Conservation (phyloP, 495 filamentous ascomycete genomes). For the Tetracladium setigerum region DNA sequence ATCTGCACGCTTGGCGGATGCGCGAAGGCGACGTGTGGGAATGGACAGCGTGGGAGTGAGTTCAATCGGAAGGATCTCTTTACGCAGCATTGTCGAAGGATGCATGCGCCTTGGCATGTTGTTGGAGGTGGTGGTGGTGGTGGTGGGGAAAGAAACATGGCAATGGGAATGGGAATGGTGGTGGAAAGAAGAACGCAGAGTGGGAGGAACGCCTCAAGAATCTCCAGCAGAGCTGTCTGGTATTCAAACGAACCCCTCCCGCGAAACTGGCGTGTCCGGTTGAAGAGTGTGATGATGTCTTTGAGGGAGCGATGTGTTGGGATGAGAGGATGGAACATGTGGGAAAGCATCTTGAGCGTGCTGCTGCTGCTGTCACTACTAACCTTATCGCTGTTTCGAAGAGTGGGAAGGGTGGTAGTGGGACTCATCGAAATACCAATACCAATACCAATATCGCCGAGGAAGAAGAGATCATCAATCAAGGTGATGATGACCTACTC, state of each 20-base stretch:
- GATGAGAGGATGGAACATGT: slow-evolving; percentile 88
- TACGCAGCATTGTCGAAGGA: slow-evolving; percentile 87
- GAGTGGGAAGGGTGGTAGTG: neutral
- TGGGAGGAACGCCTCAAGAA: slow-evolving; percentile 30
- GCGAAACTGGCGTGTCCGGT: slow-evolving; percentile 57
- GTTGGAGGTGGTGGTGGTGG: slow-evolving; percentile 21
- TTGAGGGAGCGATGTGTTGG: slow-evolving; percentile 61
- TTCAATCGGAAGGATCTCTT: slow-evolving; percentile 96
- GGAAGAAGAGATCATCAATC: neutral
- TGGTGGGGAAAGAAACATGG: slow-evolving; percentile 15
- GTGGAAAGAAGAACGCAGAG: slow-evolving; percentile 8
- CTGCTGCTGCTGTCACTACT: slow-evolving; percentile 12
- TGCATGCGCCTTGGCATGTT: slow-evolving; percentile 60
- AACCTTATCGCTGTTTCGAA: neutral
- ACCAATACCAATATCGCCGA: no score
- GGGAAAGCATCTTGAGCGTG: slow-evolving; percentile 68
- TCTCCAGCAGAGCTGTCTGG: slow-evolving; percentile 52
- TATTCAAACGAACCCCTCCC: slow-evolving; percentile 53
- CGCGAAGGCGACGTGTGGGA: slow-evolving; percentile 23
- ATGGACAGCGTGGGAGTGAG: neutral
- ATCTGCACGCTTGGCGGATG: slow-evolving; percentile 66
- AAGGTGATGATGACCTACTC: slow-evolving; percentile 15
- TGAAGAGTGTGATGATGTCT: slow-evolving; percentile 43
- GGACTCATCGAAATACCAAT: no score
- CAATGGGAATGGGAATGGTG: slow-evolving; percentile 12